These are phyloP conservation scores for Penicillium chermesinum DNA, from an alignment of 495 filamentous ascomycete species.

Conservation along the genomic window DNA sequence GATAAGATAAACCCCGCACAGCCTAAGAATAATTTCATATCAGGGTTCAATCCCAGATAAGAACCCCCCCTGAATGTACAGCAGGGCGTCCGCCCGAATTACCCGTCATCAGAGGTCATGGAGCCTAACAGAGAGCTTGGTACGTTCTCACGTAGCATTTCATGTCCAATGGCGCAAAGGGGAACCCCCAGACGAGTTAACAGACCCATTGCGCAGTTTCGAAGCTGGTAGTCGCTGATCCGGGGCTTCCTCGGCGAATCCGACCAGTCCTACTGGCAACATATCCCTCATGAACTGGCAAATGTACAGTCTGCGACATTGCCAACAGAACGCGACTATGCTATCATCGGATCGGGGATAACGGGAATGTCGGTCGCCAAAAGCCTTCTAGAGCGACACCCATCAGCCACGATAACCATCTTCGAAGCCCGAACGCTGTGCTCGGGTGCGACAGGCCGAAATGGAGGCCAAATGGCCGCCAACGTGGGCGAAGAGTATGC, in stretches of 20 bases:
- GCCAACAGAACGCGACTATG: slow-evolving; percentile 45
- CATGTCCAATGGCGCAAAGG: too few relatives aligned
- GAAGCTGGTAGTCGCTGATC: slow-evolving; percentile 25
- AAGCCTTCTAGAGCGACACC: slow-evolving; percentile 42
- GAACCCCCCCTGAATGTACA: too few relatives aligned
- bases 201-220: slow-evolving; percentile 1
- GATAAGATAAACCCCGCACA: slow-evolving; percentile 25
- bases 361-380: slow-evolving; percentile 58
- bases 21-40: neutral
- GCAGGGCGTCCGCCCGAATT: too few relatives aligned
- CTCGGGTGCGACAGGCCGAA: slow-evolving; percentile 72
- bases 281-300: slow-evolving; percentile 52
- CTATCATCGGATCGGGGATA: slow-evolving; percentile 69
- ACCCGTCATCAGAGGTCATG: slow-evolving; percentile 4
- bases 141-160: neutral
- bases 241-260: slow-evolving; percentile 50
- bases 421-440: slow-evolving; percentile 77
- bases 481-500: slow-evolving; percentile 31
- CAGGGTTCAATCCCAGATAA: too few relatives aligned
- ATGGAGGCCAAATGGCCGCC: slow-evolving; percentile 35
- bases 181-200: too few relatives aligned
- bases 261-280: slow-evolving; percentile 71
- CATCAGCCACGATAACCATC: slow-evolving; percentile 19
- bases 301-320: slow-evolving; percentile 44
- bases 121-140: slow-evolving; percentile 8